Evolutionary conservation across 2,329 filamentous ascomycete genomes (phyloP), one percentile per base, ranked within the genome.

Genomic region (Epichloe sp.): DNA sequence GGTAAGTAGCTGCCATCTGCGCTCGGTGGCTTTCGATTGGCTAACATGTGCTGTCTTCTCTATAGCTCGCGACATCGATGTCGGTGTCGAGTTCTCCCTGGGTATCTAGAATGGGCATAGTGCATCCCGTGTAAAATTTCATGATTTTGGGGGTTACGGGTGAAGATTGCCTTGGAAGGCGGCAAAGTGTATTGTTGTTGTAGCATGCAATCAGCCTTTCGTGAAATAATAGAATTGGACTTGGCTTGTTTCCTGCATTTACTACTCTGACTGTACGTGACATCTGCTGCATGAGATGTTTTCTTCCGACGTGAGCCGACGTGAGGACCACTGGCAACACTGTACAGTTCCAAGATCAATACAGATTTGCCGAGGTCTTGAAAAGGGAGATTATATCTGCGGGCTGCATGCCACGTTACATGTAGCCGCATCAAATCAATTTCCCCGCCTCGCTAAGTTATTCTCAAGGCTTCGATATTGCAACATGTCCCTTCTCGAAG

Each of bases 71-170:
- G 90, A 96, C 62, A 96, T 96, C 65, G 93, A 97, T 65, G 91
- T 97, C 59, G 91, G 90, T 63, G 91, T 97, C 62, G 88, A 95
- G 74, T 95, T 95, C 74, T 86, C 83, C 83, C 79, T 95, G 66
- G 91, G 89, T 74, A 96, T 96, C 76, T 97, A 53, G 44, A 35
- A n/a, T 41, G 49, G 37, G 21, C 36, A 53, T 50, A 23, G 17
- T 38, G 31, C 48, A 57, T 50, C 53, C 46, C 50, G 59, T 63
- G 60, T 65, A 65, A 57, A 61, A 61, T 57, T 56, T 60, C 52
- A 43, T 38, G 14, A 52, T 37, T 34, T 47, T 36, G 43, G 43
- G 36, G 23, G 42, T 34, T 11, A 31, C 37, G 49, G 36, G 49
- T 49, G 21, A 40, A 45, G 26, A 23, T 42, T 44, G 45, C 12